Evolutionary conservation across 768 basidiomycete genomes (phyloP), one percentile per base, ranked within the genome.

Genomic region (Hebeloma cylindrosporum): DNA sequence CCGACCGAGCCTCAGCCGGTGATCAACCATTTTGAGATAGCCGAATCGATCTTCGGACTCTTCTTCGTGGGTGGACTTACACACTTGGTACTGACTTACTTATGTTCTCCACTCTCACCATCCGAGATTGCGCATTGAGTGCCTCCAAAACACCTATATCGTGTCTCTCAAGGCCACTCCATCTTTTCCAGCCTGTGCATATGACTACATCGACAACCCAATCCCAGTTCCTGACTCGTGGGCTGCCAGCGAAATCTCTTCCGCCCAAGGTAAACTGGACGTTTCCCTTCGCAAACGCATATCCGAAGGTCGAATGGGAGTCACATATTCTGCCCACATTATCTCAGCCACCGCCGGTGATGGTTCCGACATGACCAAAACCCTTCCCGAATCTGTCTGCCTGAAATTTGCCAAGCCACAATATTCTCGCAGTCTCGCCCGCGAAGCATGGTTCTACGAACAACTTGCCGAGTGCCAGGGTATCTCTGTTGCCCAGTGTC

Each of bases 401-500:
- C 21, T 37, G 16, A 37, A 37, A 18, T 37, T 37, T 18, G 36
- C 36, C 5, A 37, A 37, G 16, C 14, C 17, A 21, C 36, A 37
- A 13, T 13, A 37, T 18, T 37, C 17, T 22, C 36, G 36, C 11
- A 37, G 36, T 13, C 36, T 37, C 22, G 36, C 36, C 17, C 36
- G 36, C 36, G 36, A 37, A 13, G 36, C n/a, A 7, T 37, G 36
- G 36, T 37, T 18, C 13, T 37, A 37, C 36, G 36, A 37, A 22
- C 36, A 37, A 22, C 36, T 37, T 18, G 17, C 16, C 7, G 5
- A 22, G 7, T 37, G 36, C 17, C 36, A 37, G n/a, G 36, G 36
- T 5, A 37, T 7, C 9, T 16, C 36, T 7, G 5, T 37, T 18
- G 16, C 36, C n/a, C 16, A 21, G 16, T 37, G 21, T 13, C 22